phyloP scores from a whole-genome alignment of 2,329 filamentous ascomycete genomes.

The Calonectria pteridis region DNA sequence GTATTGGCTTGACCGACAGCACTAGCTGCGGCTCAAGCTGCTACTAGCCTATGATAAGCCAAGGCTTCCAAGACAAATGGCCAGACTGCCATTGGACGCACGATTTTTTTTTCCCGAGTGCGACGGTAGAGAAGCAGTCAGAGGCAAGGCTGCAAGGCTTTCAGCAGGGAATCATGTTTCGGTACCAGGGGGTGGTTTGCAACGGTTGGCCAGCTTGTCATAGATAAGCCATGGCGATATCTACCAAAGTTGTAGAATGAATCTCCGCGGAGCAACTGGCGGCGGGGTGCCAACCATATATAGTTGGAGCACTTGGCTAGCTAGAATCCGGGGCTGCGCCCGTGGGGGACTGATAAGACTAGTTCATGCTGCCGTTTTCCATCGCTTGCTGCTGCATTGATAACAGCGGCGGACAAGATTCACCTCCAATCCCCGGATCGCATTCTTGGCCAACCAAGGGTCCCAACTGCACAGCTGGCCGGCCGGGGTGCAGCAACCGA shows the following conservation, averaged over 20 bases:
- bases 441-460: neutral
- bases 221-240: constrained; percentile 41
- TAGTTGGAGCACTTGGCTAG: constrained; percentile 33
- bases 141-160: constrained; percentile 33
- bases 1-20: constrained; percentile 32
- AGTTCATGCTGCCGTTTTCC: constrained; percentile 7
- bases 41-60: constrained; percentile 40
- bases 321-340: constrained; percentile 12
- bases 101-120: constrained; percentile 20
- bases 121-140: constrained; percentile 34
- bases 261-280: constrained; percentile 43
- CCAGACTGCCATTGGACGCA: constrained; percentile 35
- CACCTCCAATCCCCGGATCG: neutral
- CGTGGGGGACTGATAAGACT: constrained; percentile 36
- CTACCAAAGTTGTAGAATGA: constrained; percentile 34
- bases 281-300: constrained; percentile 39
- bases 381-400: neutral
- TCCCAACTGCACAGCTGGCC: neutral
- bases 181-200: constrained; percentile 26
- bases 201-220: constrained; percentile 28
- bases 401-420: neutral
- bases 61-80: constrained; percentile 35
- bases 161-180: constrained; percentile 24
- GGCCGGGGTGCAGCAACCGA: neutral
- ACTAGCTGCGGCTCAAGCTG: constrained; percentile 41